These are phyloP conservation scores for Nidularia pulvinata DNA, from an alignment of 768 basidiomycete genomes.

Conservation along the genomic window DNA sequence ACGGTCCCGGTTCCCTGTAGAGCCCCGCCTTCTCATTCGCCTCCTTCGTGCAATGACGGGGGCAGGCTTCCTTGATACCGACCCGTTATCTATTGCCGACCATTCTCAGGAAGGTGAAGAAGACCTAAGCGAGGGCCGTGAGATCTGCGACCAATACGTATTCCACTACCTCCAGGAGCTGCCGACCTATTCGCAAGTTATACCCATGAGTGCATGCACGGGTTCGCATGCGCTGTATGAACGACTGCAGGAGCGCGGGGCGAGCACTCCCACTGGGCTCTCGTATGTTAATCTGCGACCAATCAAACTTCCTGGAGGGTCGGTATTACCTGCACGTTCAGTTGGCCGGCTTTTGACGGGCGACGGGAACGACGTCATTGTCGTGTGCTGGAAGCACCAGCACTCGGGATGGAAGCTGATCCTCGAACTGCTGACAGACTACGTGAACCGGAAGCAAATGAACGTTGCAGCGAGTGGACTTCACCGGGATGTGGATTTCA, in stretches of 20 bases:
- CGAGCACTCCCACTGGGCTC: conserved; percentile 43
- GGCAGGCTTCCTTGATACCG: conserved; percentile 74
- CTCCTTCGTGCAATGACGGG: conserved; percentile 80
- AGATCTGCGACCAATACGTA: conserved; percentile 66
- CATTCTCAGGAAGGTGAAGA: conserved; percentile 34
- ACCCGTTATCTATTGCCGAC: conserved; percentile 58
- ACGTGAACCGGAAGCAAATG: conserved; percentile 58
- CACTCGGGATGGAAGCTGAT: conserved; percentile 89
- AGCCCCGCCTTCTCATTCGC: conserved; percentile 66
- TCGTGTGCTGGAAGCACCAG: conserved; percentile 79
- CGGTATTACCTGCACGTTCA: conserved; percentile 64
- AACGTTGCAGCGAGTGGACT: conserved; percentile 35
- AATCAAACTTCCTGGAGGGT: conserved; percentile 76
- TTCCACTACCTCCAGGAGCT: conserved; percentile 77
- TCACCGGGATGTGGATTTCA: conserved; percentile 57
- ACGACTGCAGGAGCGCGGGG: conserved; percentile 56
- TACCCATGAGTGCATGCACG: conserved; percentile 59
- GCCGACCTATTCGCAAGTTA: conserved; percentile 72
- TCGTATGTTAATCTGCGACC: conserved; percentile 68
- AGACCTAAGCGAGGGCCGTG: conserved; percentile 41
- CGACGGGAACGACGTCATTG: conserved; percentile 67
- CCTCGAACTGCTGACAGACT: conserved; percentile 79
- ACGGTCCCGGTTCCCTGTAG: conserved; percentile 81
- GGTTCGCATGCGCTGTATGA: conserved; percentile 78
- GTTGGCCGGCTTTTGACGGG: conserved; percentile 71